Evolutionary conservation across 345 rosid genomes (phyloP), one percentile per base, ranked within the genome.

Genomic region (Cardiospermum halicacabum): DNA sequence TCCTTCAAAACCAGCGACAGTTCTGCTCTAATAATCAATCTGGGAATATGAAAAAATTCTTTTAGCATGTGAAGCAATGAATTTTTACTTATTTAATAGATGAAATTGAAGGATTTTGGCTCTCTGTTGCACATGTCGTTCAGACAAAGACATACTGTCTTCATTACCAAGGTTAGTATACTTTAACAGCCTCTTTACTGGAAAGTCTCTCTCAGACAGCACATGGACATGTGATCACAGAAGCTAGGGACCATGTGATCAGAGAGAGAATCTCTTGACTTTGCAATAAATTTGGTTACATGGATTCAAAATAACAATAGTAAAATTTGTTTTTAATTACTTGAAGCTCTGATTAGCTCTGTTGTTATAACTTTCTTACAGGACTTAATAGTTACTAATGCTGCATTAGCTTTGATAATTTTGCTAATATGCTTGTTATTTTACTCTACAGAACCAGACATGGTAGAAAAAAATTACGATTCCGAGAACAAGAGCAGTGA

Each of bases 181-280:
- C 36, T 56, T 43, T 45, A 56, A 56, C 60, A 37, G 51, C 5
- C 42, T 22, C 34, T 16, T 48, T 7, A 42, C 76, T 84, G 81
- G 79, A 77, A 77, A 74, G 87, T 85, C 85, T 60, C 80, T 71
- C 75, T 82, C 84, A 62, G 81, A 81, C 84, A 77, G 81, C 90
- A 78, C 90, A 84, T 81, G 84, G 64, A 48, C 85, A 81, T 77
- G 78, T 84, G 82, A 75, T 71, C 72, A 54, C 59, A 76, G 74
- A 63, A 81, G 70, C 82, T 59, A 80, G 84, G 88, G 89, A 59
- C 86, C 96, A 85, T 81, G 89, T 84, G 91, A 80, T 63, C 69
- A 7, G 50, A 24, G 36, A 60, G 48, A 60, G 90, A 76, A 78
- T 75, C 75, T 75, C 68, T 70, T 71, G 55, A 62, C 53, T 49